Conservation (phyloP, 169 alveolate genomes). For the Plasmodium ovale region DNA sequence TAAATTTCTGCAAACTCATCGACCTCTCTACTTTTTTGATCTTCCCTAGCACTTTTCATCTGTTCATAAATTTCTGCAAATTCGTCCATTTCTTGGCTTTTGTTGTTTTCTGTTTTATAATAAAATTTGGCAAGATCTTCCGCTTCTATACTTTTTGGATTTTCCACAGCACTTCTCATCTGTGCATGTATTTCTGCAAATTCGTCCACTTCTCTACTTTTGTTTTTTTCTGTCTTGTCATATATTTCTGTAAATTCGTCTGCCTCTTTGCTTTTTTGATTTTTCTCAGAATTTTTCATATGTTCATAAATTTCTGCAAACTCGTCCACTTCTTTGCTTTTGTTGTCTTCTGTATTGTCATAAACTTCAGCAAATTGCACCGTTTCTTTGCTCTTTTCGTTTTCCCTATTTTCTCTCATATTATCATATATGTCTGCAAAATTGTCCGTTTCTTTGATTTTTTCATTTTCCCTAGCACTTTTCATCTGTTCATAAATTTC, state of each 20-base stretch:
- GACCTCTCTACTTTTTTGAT: background rate
- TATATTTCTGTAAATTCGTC: constrained; percentile 53
- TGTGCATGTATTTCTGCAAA: constrained; percentile 30
- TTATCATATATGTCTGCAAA: background rate
- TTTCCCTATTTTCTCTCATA: background rate
- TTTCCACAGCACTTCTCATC: background rate
- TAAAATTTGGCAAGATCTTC: constrained; percentile 41
- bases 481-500: background rate
- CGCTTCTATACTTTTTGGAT: background rate
- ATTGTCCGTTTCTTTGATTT: background rate
- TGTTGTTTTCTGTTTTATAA: constrained; percentile 6
- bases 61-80: background rate
- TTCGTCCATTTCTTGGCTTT: background rate
- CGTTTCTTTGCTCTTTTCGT: too few species aligned
- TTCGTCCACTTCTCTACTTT: background rate
- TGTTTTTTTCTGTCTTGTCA: background rate
- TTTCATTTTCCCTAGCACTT: background rate
- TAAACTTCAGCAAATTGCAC: too few species aligned
- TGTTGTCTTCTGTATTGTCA: background rate
- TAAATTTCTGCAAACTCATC: constrained; percentile 54
- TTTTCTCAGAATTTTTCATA: background rate
- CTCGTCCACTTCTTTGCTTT: background rate
- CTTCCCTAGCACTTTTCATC: background rate
- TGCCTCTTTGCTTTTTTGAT: too few species aligned
- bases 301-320: background rate